A percentile compares a stretch with the other conserved stretches of the same genome.
phyloP scores from a whole-genome alignment of 805 yeast genomes.

The Candida rishiriensis region DNA sequence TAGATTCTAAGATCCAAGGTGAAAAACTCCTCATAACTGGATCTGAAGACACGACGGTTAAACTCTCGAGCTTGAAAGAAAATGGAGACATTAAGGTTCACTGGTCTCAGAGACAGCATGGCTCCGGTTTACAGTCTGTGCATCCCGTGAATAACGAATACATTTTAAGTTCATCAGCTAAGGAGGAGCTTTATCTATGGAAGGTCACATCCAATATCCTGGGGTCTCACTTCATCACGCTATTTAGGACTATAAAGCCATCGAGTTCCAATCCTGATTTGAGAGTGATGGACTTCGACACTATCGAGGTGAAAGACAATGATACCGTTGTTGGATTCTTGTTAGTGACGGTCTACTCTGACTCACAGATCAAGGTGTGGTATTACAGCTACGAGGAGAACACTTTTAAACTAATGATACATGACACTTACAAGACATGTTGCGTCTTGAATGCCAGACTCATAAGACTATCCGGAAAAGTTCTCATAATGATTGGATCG shows the following conservation, averaged over 20 bases:
- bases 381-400: constrained; percentile 36
- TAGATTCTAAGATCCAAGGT: constrained; percentile 21
- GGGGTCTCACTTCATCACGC: constrained; percentile 34
- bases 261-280: constrained; percentile 65
- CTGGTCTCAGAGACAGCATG: constrained; percentile 74
- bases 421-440: constrained; percentile 61
- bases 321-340: constrained; percentile 38
- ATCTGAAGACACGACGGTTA: constrained; percentile 83
- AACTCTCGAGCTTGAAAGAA: constrained; percentile 40
- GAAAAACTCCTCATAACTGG: constrained; percentile 60
- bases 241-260: constrained; percentile 52
- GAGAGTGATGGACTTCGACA: constrained; percentile 82
- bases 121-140: constrained; percentile 81
- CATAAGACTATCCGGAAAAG: constrained; percentile 23
- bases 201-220: constrained; percentile 35
- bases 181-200: constrained; percentile 90
- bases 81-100: constrained; percentile 42
- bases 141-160: constrained; percentile 51
- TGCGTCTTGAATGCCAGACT: constrained; percentile 68
- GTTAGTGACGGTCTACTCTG: constrained; percentile 75
- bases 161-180: constrained; percentile 62
- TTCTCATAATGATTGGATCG: constrained; percentile 53
- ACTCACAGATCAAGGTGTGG: constrained; percentile 72
- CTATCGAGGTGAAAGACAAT: constrained; percentile 31
- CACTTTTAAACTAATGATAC: constrained; percentile 39